Evolutionary conservation across 2,329 filamentous ascomycete genomes (phyloP).

Genomic region (Aspergillus fischeri): DNA sequence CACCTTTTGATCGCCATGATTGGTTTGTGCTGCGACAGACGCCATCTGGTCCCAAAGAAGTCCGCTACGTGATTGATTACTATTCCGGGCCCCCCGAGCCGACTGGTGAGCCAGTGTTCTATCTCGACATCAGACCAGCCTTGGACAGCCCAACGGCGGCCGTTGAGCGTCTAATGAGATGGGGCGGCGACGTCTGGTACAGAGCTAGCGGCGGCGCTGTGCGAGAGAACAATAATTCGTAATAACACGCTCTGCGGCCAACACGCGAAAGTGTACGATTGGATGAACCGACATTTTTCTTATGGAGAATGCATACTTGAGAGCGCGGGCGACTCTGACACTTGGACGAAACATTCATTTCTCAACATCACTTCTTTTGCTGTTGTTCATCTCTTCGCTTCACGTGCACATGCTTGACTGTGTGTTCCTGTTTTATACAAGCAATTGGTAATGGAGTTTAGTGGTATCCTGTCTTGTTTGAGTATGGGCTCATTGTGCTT

Average conservation of each 20-base stretch:
- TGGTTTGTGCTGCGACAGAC: conserved; percentile 82
- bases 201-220: conserved; percentile 71
- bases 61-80: conserved; percentile 96
- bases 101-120: conserved; percentile 90
- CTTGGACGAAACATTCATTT: background rate
- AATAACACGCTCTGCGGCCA: background rate
- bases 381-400: background rate
- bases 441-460: background rate
- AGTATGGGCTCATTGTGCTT: background rate
- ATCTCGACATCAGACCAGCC: conserved; percentile 87
- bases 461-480: background rate
- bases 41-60: conserved; percentile 65
- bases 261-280: background rate
- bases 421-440: background rate
- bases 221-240: conserved; percentile 19
- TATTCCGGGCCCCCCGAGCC: conserved; percentile 80
- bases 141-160: conserved; percentile 75
- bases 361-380: background rate
- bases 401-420: background rate
- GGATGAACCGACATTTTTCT: background rate
- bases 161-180: conserved; percentile 76
- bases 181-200: conserved; percentile 95
- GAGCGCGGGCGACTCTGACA: conserved; percentile 23
- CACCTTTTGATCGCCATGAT: conserved; percentile 94
- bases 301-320: background rate